phyloP scores from a whole-genome alignment of 768 basidiomycete species.

The Termitomyces sp. region DNA sequence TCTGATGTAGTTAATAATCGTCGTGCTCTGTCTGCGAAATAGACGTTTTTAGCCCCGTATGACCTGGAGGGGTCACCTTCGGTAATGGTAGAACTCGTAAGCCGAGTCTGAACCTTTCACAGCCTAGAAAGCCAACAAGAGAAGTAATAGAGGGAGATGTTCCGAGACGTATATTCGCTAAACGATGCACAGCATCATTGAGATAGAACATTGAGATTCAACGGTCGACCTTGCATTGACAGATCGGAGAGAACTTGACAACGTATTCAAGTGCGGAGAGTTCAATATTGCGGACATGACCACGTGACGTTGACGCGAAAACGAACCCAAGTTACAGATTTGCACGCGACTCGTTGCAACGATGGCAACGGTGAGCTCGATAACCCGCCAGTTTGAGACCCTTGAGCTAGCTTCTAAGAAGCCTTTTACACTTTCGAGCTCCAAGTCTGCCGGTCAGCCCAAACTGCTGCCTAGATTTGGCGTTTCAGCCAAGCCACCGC shows the following conservation, averaged over 20 bases:
- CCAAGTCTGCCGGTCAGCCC: constrained; percentile 56
- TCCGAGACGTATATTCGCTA: background rate
- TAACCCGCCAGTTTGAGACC: constrained; percentile 65
- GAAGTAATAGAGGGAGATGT: background rate
- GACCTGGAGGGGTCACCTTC: background rate
- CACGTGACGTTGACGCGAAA: constrained; percentile 11
- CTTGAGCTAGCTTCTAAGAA: constrained; percentile 60
- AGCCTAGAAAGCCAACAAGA: background rate
- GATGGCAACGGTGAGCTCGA: constrained; percentile 46
- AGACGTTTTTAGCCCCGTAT: background rate
- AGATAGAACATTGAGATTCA: background rate
- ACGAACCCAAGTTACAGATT: background rate
- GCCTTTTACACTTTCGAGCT: constrained; percentile 26
- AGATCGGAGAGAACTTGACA: background rate
- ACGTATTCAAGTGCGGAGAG: too few relatives aligned
- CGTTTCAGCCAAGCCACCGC: constrained; percentile 36
- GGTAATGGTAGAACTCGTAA: background rate
- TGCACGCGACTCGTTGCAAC: constrained; percentile 4
- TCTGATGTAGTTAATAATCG: constrained; percentile 6
- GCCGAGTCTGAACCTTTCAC: background rate
- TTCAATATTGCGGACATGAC: background rate
- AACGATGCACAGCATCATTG: background rate
- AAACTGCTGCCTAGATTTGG: constrained; percentile 75
- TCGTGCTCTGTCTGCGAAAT: background rate
- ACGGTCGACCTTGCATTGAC: background rate